Base-by-base conservation (phyloP, 2,329 filamentous ascomycete genomes). In the Neobulgaria alba region DNA sequence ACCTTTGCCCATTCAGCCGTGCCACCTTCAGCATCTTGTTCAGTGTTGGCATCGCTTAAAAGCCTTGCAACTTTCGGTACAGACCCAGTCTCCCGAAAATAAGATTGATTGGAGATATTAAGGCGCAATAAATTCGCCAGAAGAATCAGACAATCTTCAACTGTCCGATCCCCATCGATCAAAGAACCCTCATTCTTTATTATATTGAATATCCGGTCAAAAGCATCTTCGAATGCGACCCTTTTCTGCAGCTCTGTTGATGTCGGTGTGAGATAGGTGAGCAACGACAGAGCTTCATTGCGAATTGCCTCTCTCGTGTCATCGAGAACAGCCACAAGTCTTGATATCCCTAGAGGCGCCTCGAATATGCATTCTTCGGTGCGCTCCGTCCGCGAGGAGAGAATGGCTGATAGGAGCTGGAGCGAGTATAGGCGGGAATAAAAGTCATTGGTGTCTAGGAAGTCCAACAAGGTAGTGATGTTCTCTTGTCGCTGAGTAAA, bases 401-500 rank as follows among this genome's bases (percentile, higher is more conserved):
- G 79, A 45, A 96, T 92, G 36, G 89, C 85, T 17, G 83, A 80
- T 29, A 98, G 79, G 30, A 98, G 73, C 63, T 96, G 88, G 19
- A 98, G 67, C 3, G 86, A 85, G 64, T 96, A 96, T 1, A 96
- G 74, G 17, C 90, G 82, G 16, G 87, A 85, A 63, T 93, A 95
- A 57, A 95, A 94, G 56, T 95, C 89, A 51, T 72, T 72, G 10
- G 82, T 79, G 51, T 95, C 90, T 50, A 98, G 73, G 41, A 98
- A 84, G 59, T 92, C 84, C 46, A 98, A 76, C 17, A 98, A 75
- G 12, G 92, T 70, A 2, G 86, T 90, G 47, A 95, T 90, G 62
- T 98, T 96, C 65, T 96, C 90, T 75, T 95, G 89, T 48, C 86
- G 81, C 71, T 95, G 89, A 23, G 92, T 95, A 61, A 98, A 98